A percentile compares a stretch with the other conserved stretches of the same genome.
These are phyloP conservation scores for Penicillium steckii DNA, from an alignment of 495 filamentous ascomycete genomes.

Conservation along the genomic window DNA sequence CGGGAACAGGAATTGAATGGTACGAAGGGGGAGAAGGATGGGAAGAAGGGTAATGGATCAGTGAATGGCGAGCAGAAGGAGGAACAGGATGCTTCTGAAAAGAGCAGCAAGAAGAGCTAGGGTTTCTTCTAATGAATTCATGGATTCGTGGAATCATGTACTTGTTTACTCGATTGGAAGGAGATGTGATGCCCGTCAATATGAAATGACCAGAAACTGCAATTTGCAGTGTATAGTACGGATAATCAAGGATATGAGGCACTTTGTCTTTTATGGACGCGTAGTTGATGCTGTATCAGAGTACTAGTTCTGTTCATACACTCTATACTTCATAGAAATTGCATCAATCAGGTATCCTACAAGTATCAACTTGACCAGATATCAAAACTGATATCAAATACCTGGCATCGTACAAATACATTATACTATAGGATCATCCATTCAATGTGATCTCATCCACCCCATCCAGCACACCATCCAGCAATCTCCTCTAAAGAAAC, in stretches of 20 bases:
- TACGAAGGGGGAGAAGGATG: constrained; percentile 63
- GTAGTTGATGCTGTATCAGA: too few relatives aligned
- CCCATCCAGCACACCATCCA: constrained; percentile 71
- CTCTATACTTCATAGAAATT: too few relatives aligned
- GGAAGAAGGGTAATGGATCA: constrained; percentile 58
- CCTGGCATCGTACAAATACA: background rate
- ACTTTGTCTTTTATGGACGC: background rate
- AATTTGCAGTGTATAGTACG: constrained; percentile 32
- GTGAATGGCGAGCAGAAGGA: constrained; percentile 65
- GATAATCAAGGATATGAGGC: constrained; percentile 20
- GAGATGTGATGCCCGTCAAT: constrained; percentile 21
- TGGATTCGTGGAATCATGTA: too few relatives aligned
- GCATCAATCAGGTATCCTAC: too few relatives aligned
- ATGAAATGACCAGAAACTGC: constrained; percentile 33
- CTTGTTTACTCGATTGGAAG: constrained; percentile 7
- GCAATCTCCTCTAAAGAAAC: constrained; percentile 64
- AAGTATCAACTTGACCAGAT: too few relatives aligned
- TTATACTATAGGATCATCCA: background rate
- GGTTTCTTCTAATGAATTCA: constrained; percentile 6
- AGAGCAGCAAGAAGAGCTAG: constrained; percentile 59
- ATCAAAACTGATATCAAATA: too few relatives aligned
- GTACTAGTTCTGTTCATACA: too few relatives aligned
- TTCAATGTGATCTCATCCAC: constrained; percentile 36
- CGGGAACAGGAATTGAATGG: constrained; percentile 63
- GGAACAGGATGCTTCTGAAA: constrained; percentile 63